phyloP scores from a whole-genome alignment of 805 yeast genomes.

The Geotrichum ghanense region DNA sequence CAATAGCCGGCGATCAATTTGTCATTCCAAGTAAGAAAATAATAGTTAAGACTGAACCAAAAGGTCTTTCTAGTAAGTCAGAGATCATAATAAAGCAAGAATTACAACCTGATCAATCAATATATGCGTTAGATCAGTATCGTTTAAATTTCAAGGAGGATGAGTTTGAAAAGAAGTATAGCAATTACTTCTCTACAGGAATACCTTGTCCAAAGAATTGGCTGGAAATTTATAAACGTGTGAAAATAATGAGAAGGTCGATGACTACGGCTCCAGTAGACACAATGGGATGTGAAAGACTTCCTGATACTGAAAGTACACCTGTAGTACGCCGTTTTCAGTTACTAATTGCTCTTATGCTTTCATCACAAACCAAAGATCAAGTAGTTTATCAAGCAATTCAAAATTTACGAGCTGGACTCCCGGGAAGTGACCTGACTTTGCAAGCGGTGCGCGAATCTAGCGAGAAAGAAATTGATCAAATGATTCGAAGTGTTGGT shows the following conservation, averaged over 20 bases:
- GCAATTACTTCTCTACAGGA: background rate
- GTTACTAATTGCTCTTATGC: constrained; percentile 66
- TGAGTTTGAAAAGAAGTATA: background rate
- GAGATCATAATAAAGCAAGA: no score
- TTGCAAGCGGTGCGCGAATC: constrained; percentile 19
- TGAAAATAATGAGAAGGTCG: constrained; percentile 51
- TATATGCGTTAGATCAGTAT: background rate
- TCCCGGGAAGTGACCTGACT: constrained; percentile 32
- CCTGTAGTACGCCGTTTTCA: constrained; percentile 50
- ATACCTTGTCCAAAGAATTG: constrained; percentile 18
- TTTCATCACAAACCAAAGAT: constrained; percentile 87
- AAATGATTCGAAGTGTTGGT: constrained; percentile 67
- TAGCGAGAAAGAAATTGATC: constrained; percentile 45
- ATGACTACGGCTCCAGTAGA: constrained; percentile 76
- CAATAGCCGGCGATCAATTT: background rate
- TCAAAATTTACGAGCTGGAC: constrained; percentile 40
- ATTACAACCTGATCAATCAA: no score
- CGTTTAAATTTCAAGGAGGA: background rate
- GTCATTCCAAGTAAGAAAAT: no score
- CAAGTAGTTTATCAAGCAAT: constrained; percentile 72
- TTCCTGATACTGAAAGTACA: constrained; percentile 31
- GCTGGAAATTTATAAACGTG: constrained; percentile 17
- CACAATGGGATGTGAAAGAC: constrained; percentile 68
- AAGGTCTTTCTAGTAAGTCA: no score
- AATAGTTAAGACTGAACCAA: no score